These are phyloP conservation scores for Fusarium pininemorale DNA, from an alignment of 2,329 filamentous ascomycete species.

Conservation along the genomic window DNA sequence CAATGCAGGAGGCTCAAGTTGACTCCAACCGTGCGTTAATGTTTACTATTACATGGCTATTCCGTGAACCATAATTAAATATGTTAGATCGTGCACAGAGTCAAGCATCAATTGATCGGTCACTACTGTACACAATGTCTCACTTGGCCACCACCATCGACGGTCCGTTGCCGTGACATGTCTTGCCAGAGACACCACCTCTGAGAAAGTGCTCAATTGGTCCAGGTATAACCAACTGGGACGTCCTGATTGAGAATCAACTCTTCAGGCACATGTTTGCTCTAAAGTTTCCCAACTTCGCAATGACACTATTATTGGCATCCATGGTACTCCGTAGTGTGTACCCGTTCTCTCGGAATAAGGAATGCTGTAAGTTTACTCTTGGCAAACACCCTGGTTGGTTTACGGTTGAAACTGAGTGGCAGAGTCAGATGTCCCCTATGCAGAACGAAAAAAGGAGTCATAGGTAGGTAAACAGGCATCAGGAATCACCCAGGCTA, in stretches of 20 bases:
- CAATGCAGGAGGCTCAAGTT: neutral
- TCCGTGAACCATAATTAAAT: neutral
- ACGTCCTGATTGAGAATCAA: slow-evolving; percentile 18
- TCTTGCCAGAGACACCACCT: slow-evolving; percentile 26
- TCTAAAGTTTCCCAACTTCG: neutral
- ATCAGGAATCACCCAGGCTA: slow-evolving; percentile 11
- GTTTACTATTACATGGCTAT: neutral
- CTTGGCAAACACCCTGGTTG: slow-evolving; percentile 1
- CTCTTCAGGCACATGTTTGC: slow-evolving; percentile 35
- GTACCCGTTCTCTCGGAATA: slow-evolving; percentile 9
- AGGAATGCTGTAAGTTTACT: slow-evolving; percentile 12
- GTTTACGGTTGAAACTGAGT: slow-evolving; percentile 4
- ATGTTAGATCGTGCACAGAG: neutral
- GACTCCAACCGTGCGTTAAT: neutral
- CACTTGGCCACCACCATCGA: slow-evolving; percentile 23
- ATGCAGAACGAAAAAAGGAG: slow-evolving; percentile 14
- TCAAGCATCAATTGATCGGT: slow-evolving; percentile 1
- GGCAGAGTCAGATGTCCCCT: neutral
- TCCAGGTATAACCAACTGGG: slow-evolving; percentile 9
- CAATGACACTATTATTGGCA: neutral
- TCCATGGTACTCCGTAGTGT: neutral
- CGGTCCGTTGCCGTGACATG: slow-evolving; percentile 33
- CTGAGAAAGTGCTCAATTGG: slow-evolving; percentile 6
- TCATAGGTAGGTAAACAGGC: slow-evolving; percentile 26
- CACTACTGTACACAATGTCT: slow-evolving; percentile 5